Evolutionary conservation across 345 rosid species (phyloP), one percentile per base, ranked within the genome.

Genomic region (Crucihimalaya himalaica): DNA sequence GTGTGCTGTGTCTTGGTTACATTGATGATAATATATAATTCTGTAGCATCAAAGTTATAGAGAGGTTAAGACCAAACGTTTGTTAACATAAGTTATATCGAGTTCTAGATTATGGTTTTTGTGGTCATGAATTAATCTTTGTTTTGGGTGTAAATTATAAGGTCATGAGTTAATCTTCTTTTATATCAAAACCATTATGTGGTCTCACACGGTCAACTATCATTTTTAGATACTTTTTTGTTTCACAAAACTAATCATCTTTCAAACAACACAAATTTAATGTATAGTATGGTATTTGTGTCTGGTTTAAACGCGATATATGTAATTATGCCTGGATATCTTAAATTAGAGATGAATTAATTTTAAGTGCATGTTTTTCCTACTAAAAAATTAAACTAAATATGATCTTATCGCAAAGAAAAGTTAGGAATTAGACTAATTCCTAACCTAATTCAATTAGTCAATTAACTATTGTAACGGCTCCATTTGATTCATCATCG

Each of bases 371-470:
- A 23, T 2, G 61, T 15, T 5, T 51, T 31, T 21, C 27, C 20
- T 23, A 34, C 16, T 32, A 21, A 23, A 23, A 0, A 23, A 57
- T 40, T 25, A 47, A 6, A 48, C 66, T 19, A 27, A 57, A 19
- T 47, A 58, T 27, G 16, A 58, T 66, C 45, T 28, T 37, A 66
- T 57, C 42, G 9, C 32, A 27, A 56, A 5, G 23, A 37, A 18
- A 56, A 20, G 65, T 74, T 66, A 48, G 78, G 73, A 50, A 66
- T 28, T n/a, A n/a, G n/a, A n/a, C n/a, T n/a, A n/a, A n/a, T n/a
- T n/a, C n/a, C n/a, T n/a, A n/a, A n/a, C n/a, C n/a, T n/a, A n/a
- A n/a, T n/a, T n/a, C n/a, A n/a, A n/a, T n/a, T 48, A 15, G 73
- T 58, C 73, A 66, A 37, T 66, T 48, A 47, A 39, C 45, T 25